Evolutionary conservation across 2,329 filamentous ascomycete genomes (phyloP).

Genomic region (Thielaviopsis populi): DNA sequence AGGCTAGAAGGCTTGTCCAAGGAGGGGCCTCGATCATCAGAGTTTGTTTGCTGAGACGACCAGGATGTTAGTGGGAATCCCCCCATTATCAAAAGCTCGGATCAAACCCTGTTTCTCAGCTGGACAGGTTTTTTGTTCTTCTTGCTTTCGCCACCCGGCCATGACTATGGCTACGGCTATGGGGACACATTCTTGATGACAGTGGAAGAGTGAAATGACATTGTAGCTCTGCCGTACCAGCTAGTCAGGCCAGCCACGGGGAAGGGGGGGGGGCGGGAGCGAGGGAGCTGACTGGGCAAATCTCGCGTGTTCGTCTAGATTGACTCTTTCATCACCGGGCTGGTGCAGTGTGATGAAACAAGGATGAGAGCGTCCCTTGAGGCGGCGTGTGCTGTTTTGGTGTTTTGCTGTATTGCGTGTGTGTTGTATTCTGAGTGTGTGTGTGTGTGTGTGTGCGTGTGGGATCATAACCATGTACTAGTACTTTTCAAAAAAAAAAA

Average conservation of each 20-base stretch:
- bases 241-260: neutral
- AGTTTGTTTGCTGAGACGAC: neutral
- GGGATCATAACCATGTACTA: too few relatives aligned
- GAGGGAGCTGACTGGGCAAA: neutral
- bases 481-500: too few relatives aligned
- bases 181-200: neutral
- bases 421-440: neutral
- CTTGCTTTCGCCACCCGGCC: neutral
- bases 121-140: neutral
- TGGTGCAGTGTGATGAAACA: neutral
- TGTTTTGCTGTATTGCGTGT: neutral
- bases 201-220: neutral
- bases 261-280: neutral
- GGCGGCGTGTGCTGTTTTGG: neutral
- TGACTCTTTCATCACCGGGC: neutral
- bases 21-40: too few relatives aligned
- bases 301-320: neutral
- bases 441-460: neutral
- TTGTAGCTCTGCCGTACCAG: neutral
- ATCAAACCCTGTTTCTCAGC: constrained; percentile 5
- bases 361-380: neutral
- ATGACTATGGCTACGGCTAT: neutral
- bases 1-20: too few relatives aligned
- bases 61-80: neutral
- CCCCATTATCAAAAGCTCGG: neutral